Evolutionary conservation across 1,284 basidiomycete species (phyloP).

Genomic region (Tilletia walkeri): DNA sequence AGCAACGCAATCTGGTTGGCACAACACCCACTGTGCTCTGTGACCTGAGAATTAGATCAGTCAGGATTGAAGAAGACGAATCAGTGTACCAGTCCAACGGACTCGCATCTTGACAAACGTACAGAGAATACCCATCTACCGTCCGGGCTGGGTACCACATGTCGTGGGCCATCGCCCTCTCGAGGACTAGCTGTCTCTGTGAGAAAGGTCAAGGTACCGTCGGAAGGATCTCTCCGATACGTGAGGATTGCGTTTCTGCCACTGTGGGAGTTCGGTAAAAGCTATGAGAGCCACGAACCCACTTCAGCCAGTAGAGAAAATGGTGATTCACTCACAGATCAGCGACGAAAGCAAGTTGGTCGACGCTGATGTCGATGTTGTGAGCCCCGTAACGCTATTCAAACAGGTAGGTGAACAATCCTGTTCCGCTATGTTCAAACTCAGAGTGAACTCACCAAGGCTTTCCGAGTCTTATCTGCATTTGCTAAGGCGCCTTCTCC

Average conservation of each 20-base stretch:
- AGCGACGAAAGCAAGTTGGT: constrained; percentile 39
- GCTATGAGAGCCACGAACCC: not conserved
- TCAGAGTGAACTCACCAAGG: constrained; percentile 18
- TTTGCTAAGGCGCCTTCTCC: constrained; percentile 25
- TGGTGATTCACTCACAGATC: constrained; percentile 25
- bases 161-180: constrained; percentile 44
- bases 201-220: constrained; percentile 27
- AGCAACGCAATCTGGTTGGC: too few relatives aligned
- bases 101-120: not conserved
- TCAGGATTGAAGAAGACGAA: not conserved
- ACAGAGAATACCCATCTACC: constrained; percentile 32
- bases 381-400: constrained; percentile 38
- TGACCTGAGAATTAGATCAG: constrained; percentile 24
- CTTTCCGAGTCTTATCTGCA: constrained; percentile 41
- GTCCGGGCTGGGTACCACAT: constrained; percentile 39
- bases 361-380: constrained; percentile 29
- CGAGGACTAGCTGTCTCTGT: constrained; percentile 24
- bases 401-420: not conserved
- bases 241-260: constrained; percentile 44
- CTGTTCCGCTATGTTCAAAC: not conserved
- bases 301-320: not conserved
- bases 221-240: constrained; percentile 23
- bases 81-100: too few relatives aligned
- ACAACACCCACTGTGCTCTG: constrained; percentile 37
- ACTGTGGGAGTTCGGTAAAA: constrained; percentile 8